These are phyloP conservation scores for Neurospora sp. DNA, from an alignment of 495 filamentous ascomycete species.

Conservation along the genomic window DNA sequence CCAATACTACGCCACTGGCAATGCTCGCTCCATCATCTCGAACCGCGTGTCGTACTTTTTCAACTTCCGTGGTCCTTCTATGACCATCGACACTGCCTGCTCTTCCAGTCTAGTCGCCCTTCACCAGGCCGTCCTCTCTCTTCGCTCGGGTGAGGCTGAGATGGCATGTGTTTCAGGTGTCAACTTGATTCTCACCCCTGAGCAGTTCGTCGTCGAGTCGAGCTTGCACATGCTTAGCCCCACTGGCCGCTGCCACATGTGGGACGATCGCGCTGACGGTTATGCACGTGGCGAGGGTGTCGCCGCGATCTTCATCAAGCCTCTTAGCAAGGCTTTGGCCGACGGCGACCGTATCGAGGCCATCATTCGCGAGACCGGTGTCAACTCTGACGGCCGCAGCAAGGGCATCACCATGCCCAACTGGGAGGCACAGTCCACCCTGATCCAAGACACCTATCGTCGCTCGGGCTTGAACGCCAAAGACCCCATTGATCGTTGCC, in stretches of 20 bases:
- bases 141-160: slow-evolving; percentile 39
- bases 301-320: slow-evolving; percentile 48
- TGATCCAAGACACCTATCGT: slow-evolving; percentile 45
- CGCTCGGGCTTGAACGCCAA: slow-evolving; percentile 24
- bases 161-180: slow-evolving; percentile 39
- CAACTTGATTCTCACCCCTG: slow-evolving; percentile 27
- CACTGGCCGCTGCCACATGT: slow-evolving; percentile 29
- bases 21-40: slow-evolving; percentile 36
- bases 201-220: slow-evolving; percentile 26
- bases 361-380: slow-evolving; percentile 48
- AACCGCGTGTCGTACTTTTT: slow-evolving; percentile 52
- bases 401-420: slow-evolving; percentile 49
- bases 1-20: slow-evolving; percentile 45
- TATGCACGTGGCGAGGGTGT: slow-evolving; percentile 56
- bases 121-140: slow-evolving; percentile 38
- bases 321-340: slow-evolving; percentile 42
- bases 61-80: slow-evolving; percentile 44
- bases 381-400: slow-evolving; percentile 49
- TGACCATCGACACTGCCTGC: slow-evolving; percentile 55
- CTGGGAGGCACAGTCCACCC: slow-evolving; percentile 38
- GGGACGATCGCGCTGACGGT: slow-evolving; percentile 49
- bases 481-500: slow-evolving; percentile 28
- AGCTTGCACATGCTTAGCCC: slow-evolving; percentile 29
- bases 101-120: slow-evolving; percentile 45
- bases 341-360: slow-evolving; percentile 49